A percentile compares a stretch with the other conserved stretches of the same genome.
Conservation (phyloP, 2,329 filamentous ascomycete genomes). For the Stromatinia cepivora region DNA sequence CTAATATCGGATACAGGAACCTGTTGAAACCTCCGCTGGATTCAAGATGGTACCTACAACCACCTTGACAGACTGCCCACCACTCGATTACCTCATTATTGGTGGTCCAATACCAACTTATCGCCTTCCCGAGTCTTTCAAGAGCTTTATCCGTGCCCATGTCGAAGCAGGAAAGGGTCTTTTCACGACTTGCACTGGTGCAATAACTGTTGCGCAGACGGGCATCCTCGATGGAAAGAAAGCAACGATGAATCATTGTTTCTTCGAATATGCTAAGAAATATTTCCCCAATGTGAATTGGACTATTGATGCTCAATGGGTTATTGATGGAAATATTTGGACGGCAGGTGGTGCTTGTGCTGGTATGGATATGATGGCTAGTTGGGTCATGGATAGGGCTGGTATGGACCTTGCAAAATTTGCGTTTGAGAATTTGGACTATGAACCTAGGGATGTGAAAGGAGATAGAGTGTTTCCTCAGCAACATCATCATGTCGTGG, state of each 20-base stretch:
- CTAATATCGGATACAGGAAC: slow-evolving; percentile 16
- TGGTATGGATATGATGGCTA: slow-evolving; percentile 44
- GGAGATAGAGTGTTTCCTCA: slow-evolving; percentile 39
- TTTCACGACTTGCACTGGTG: slow-evolving; percentile 45
- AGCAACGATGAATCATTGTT: slow-evolving; percentile 47
- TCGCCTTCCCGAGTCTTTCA: slow-evolving; percentile 38
- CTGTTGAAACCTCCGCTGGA: slow-evolving; percentile 27
- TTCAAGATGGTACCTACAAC: slow-evolving; percentile 29
- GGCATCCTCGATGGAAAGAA: slow-evolving; percentile 47
- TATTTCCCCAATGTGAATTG: slow-evolving; percentile 47
- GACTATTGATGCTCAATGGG: slow-evolving; percentile 47
- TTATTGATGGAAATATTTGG: slow-evolving; percentile 50
- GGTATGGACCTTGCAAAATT: slow-evolving; percentile 29
- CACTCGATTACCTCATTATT: slow-evolving; percentile 44
- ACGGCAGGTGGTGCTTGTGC: slow-evolving; percentile 48
- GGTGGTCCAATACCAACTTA: slow-evolving; percentile 41
- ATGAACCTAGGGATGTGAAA: slow-evolving; percentile 35
- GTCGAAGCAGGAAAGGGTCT: slow-evolving; percentile 43
- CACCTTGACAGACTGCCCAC: slow-evolving; percentile 41
- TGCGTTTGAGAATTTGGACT: slow-evolving; percentile 31
- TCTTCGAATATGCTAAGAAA: slow-evolving; percentile 38
- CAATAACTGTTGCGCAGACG: slow-evolving; percentile 38
- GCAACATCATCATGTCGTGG: slow-evolving; percentile 24
- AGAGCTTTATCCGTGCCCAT: slow-evolving; percentile 42
- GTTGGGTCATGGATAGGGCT: slow-evolving; percentile 35